A percentile compares a stretch with the other conserved stretches of the same genome.
These are phyloP conservation scores for Knufia petricola DNA, from an alignment of 2,329 filamentous ascomycete genomes.

Conservation along the genomic window DNA sequence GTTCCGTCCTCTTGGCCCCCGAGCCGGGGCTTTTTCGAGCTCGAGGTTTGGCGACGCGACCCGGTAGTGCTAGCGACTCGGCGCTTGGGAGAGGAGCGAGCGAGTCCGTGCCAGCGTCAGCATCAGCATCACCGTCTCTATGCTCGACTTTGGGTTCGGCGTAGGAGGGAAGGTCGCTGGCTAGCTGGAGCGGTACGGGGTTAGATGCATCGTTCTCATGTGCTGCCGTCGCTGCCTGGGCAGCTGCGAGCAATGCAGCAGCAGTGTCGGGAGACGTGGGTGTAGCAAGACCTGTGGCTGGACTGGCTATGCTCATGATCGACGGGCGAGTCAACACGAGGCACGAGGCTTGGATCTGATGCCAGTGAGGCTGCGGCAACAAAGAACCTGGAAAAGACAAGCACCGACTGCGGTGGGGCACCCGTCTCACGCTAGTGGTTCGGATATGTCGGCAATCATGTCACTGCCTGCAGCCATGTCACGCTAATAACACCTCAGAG, in stretches of 20 bases:
- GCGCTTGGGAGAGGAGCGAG: conserved; percentile 21
- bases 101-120: too few relatives aligned
- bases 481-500: too few relatives aligned
- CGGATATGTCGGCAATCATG: too few relatives aligned
- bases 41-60: conserved; percentile 23
- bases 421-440: too few relatives aligned
- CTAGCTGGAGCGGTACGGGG: not conserved
- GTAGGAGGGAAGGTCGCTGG: not conserved
- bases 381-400: too few relatives aligned
- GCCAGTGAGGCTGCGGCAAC: too few relatives aligned
- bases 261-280: not conserved
- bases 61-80: conserved; percentile 20
- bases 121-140: too few relatives aligned
- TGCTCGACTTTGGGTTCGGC: not conserved
- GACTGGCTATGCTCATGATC: not conserved
- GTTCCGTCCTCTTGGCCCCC: conserved; percentile 23
- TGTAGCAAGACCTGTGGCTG: not conserved
- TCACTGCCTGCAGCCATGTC: too few relatives aligned
- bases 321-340: too few relatives aligned
- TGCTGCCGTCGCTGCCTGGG: not conserved
- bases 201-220: conserved; percentile 9
- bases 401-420: too few relatives aligned
- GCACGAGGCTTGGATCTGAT: too few relatives aligned
- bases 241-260: conserved; percentile 1
- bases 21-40: conserved; percentile 23